A percentile compares a stretch with the other conserved stretches of the same genome.
These are phyloP conservation scores for Aspergillus versicolor DNA, from an alignment of 2,329 filamentous ascomycete genomes.

Conservation along the genomic window DNA sequence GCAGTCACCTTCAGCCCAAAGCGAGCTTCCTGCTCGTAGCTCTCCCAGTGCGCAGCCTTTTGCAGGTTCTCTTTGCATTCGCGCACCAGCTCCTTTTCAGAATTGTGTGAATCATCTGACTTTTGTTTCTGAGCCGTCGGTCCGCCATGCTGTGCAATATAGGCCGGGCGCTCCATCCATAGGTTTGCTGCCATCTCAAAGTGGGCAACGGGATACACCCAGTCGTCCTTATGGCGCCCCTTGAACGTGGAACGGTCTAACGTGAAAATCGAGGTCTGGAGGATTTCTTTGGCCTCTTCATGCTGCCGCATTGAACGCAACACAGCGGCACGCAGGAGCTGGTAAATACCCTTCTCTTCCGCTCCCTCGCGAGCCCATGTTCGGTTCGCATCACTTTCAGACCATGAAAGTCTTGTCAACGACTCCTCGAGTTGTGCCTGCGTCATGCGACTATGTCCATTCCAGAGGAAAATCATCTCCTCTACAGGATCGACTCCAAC, in stretches of 20 bases:
- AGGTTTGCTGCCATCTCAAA: constrained; percentile 83
- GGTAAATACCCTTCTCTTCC: constrained; percentile 65
- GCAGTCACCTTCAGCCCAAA: constrained; percentile 50
- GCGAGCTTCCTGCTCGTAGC: constrained; percentile 62
- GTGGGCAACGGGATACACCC: constrained; percentile 72
- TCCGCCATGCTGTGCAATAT: constrained; percentile 32
- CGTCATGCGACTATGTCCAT: constrained; percentile 79
- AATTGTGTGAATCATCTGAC: constrained; percentile 3
- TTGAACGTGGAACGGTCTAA: constrained; percentile 58
- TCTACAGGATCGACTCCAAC: constrained; percentile 76
- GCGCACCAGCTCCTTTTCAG: constrained; percentile 44
- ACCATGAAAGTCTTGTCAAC: constrained; percentile 65
- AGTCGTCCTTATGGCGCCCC: constrained; percentile 49
- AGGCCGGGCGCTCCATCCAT: constrained; percentile 65
- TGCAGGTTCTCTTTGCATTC: constrained; percentile 58
- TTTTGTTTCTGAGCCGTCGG: not conserved
- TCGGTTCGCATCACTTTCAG: constrained; percentile 58
- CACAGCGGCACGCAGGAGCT: constrained; percentile 66
- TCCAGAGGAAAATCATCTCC: constrained; percentile 96
- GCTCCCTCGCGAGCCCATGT: constrained; percentile 52
- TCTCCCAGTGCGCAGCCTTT: constrained; percentile 60
- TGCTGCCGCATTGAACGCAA: constrained; percentile 63
- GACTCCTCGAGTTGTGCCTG: constrained; percentile 63
- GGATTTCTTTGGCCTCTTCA: constrained; percentile 63
- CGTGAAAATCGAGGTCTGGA: constrained; percentile 63